Evolutionary conservation across 73 alveolate genomes (phyloP).

Genomic region (Paramecium bursaria): DNA sequence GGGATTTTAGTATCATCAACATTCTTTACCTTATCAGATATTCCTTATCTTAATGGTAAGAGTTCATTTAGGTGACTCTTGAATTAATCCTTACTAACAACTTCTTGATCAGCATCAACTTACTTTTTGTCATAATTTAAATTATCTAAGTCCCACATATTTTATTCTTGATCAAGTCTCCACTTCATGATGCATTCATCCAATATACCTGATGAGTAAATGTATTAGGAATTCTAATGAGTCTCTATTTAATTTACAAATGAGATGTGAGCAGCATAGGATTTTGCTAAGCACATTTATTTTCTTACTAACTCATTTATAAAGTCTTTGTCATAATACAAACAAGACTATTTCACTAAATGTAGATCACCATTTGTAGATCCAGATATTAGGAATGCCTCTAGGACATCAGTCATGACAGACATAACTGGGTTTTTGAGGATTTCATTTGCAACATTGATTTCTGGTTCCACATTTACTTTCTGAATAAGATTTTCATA

Average conservation of each 20-base stretch:
- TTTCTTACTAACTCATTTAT: slow-evolving; percentile 27
- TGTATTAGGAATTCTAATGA: slow-evolving; percentile 44
- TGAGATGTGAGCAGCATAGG: slow-evolving; percentile 69
- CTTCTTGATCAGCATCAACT: slow-evolving; percentile 81
- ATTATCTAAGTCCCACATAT: slow-evolving; percentile 79
- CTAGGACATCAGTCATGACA: slow-evolving; percentile 42
- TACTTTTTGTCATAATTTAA: slow-evolving; percentile 81
- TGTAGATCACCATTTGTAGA: slow-evolving; percentile 64
- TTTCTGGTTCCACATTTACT: background rate
- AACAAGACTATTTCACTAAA: slow-evolving; percentile 51
- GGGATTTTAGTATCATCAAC: slow-evolving; percentile 71
- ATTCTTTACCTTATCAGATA: slow-evolving; percentile 79
- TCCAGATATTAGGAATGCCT: slow-evolving; percentile 51
- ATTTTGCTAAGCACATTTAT: slow-evolving; percentile 64
- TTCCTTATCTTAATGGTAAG: slow-evolving; percentile 76
- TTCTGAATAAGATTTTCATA: slow-evolving; percentile 24
- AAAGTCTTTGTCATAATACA: slow-evolving; percentile 65
- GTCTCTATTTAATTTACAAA: slow-evolving; percentile 62
- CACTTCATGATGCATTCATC: slow-evolving; percentile 71
- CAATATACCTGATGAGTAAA: slow-evolving; percentile 58
- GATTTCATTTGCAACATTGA: slow-evolving; percentile 32
- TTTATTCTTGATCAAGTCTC: slow-evolving; percentile 66
- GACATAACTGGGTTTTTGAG: slow-evolving; percentile 51
- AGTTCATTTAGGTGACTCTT: slow-evolving; percentile 72
- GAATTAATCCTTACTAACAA: slow-evolving; percentile 72